Base-by-base conservation (phyloP, 345 rosid genomes). In the Gynandropsis gynandra region DNA sequence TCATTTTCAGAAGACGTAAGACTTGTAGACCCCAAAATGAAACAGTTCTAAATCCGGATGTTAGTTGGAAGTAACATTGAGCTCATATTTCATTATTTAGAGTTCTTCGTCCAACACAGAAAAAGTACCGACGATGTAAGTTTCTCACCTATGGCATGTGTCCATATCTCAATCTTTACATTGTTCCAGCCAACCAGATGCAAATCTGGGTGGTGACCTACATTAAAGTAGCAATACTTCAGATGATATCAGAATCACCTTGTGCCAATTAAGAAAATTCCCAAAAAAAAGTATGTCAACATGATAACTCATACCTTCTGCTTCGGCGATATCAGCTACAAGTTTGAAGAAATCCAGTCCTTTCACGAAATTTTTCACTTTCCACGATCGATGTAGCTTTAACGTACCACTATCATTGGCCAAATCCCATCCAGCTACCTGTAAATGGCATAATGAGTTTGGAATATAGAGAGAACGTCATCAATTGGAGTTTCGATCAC, bases 181-280 rank as follows among this genome's bases (percentile, higher is more conserved):
- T 82, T 81, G 72, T 92, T 92, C 98, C 98, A 92, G 60, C 95
- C 90, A 9, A 85, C 88, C 50, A 92, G 93, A 79, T 92, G 98
- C 67, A 92, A 81, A 72, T 92, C 94, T 32, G 97, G 98, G 76
- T 82, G 98, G 76, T 92, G 97, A 58, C 95, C 97, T 87, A 79
- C 80, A 74, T 36, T 32, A 50, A 55, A 27, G 29, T 54, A 3
- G 52, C 20, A 18, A 31, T 47, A 33, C 42, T 7, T 64, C 14
- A 65, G 47, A 47, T 1, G 43, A 21, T 40, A 14, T 9, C 42
- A 10, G 34, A 47, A 53, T 46, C 20, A 44, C 10, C 13, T 16
- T 10, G 14, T 0, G 3, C 47, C 13, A 16, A 7, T 12, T 36
- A 49, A 34, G 4, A 17, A 37, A 24, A 24, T 24, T 24, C 8